phyloP scores from a whole-genome alignment of 108 stramenopile genomes.

The Hondaea fermentalgiana region DNA sequence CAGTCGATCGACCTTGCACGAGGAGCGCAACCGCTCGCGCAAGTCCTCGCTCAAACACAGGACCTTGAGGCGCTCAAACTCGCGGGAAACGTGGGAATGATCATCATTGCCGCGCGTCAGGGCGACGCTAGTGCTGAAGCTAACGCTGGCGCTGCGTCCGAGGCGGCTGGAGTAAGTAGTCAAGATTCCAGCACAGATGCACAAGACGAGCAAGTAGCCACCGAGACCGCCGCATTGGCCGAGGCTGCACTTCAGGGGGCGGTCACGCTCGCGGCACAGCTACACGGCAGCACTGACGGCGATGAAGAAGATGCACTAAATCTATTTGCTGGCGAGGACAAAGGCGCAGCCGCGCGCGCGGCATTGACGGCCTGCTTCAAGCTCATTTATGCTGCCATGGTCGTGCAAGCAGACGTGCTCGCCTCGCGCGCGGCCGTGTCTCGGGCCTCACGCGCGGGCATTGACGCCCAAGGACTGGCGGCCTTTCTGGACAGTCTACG shows the following conservation, averaged over 20 bases:
- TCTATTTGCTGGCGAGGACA: background rate
- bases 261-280: background rate
- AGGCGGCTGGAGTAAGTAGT: no score
- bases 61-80: background rate
- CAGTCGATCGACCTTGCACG: background rate
- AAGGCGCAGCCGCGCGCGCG: background rate
- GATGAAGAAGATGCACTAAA: background rate
- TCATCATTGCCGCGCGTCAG: background rate
- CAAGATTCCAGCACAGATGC: no score
- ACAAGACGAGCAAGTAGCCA: no score
- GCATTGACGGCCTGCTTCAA: background rate
- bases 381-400: background rate
- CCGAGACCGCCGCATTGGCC: background rate
- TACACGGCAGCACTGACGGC: background rate
- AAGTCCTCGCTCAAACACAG: background rate
- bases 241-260: background rate
- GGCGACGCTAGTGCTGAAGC: no score
- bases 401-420: background rate
- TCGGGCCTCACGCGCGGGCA: background rate
- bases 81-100: background rate
- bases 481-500: background rate
- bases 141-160: no score
- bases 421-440: background rate
- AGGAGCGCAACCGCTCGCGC: background rate
- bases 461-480: background rate